Evolutionary conservation across 2,329 filamentous ascomycete genomes (phyloP).

Genomic region (Pseudocercospora ulei): DNA sequence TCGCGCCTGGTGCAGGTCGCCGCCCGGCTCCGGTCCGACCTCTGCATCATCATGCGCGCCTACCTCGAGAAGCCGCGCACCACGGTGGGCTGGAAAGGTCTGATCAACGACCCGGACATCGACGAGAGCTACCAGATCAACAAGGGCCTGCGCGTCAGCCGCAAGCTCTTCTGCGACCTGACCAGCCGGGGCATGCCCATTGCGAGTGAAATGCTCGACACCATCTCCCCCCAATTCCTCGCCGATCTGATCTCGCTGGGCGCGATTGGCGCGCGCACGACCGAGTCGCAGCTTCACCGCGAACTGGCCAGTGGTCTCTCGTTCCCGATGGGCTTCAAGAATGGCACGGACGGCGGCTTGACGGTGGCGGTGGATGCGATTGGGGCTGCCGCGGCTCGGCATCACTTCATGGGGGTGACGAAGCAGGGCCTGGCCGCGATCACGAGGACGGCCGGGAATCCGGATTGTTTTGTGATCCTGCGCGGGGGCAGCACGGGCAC

Average conservation of each 20-base stretch:
- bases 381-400: conserved; percentile 64
- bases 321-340: conserved; percentile 99
- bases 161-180: conserved; percentile 85
- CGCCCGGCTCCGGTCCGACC: conserved; percentile 68
- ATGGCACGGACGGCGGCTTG: conserved; percentile 88
- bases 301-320: conserved; percentile 90
- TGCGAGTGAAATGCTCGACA: conserved; percentile 96
- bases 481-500: conserved; percentile 84
- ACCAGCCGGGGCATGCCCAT: conserved; percentile 84
- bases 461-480: conserved; percentile 95
- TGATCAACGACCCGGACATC: conserved; percentile 98
- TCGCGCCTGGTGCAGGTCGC: conserved; percentile 64
- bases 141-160: conserved; percentile 87
- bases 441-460: conserved; percentile 83
- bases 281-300: conserved; percentile 90
- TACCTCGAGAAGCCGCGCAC: conserved; percentile 99
- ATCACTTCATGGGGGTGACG: conserved; percentile 97
- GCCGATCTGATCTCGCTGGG: conserved; percentile 92
- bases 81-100: conserved; percentile 96
- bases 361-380: conserved; percentile 92
- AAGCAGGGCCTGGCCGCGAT: conserved; percentile 96
- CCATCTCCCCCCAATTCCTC: conserved; percentile 95
- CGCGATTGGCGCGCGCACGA: conserved; percentile 90
- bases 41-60: conserved; percentile 92
- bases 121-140: conserved; percentile 98